Evolutionary conservation across 139 green algal genomes (phyloP).

Genomic region (Mychonastes homosphaera): DNA sequence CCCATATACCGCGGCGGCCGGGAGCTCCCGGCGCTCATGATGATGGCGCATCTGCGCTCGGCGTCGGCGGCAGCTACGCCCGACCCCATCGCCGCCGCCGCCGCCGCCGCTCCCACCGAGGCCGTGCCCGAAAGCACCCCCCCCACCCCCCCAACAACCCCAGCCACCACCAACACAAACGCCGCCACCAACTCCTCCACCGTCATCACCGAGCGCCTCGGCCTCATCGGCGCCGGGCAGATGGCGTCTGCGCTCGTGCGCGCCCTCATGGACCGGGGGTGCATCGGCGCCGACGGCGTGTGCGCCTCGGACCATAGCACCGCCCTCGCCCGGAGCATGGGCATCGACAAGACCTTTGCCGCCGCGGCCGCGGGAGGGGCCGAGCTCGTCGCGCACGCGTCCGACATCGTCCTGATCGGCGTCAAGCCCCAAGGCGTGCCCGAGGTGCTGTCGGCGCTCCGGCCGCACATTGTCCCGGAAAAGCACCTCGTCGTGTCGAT

Average conservation of each 20-base stretch:
- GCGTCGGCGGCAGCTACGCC: too few species aligned
- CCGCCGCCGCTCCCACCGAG: too few species aligned
- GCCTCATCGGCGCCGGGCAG: conserved; percentile 53
- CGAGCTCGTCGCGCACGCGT: conserved; percentile 50
- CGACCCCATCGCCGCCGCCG: too few species aligned
- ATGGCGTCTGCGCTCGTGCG: conserved; percentile 87
- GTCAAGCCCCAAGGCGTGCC: conserved; percentile 87
- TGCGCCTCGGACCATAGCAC: conserved; percentile 45
- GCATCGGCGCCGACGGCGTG: conserved; percentile 35
- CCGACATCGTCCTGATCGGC: conserved; percentile 80
- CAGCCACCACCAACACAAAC: too few species aligned
- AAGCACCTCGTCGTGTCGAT: conserved; percentile 78
- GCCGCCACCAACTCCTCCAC: too few species aligned
- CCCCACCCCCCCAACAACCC: too few species aligned
- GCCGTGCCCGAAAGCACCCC: too few species aligned
- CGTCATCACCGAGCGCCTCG: conserved; percentile 51
- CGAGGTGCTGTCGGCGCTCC: conserved; percentile 24
- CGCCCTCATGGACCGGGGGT: conserved; percentile 64
- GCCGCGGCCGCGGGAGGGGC: conserved; percentile 25
- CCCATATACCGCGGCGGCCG: too few species aligned
- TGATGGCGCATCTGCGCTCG: too few species aligned
- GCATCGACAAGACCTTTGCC: conserved; percentile 61
- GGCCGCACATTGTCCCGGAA: conserved; percentile 8
- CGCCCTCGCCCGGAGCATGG: conserved; percentile 46
- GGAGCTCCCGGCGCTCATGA: too few species aligned